A percentile compares a stretch with the other conserved stretches of the same genome.
phyloP scores from a whole-genome alignment of 805 yeast genomes.

The Suhomyces prunicola region DNA sequence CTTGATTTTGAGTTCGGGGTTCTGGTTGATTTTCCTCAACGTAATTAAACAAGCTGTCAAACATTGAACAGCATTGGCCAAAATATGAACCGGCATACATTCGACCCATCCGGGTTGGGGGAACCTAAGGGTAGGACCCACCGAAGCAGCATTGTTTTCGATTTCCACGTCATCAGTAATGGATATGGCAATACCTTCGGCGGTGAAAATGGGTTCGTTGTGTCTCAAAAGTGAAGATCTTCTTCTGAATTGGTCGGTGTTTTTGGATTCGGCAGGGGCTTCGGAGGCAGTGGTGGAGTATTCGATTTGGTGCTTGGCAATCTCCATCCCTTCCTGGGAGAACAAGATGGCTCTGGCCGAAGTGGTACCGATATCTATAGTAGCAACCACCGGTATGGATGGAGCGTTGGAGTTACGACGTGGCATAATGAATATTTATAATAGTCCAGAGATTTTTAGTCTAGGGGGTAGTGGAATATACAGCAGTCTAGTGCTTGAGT shows the following conservation, averaged over 20 bases:
- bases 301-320: constrained; percentile 88
- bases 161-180: constrained; percentile 57
- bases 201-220: constrained; percentile 60
- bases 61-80: constrained; percentile 79
- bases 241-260: constrained; percentile 45
- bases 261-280: constrained; percentile 41
- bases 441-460: not conserved
- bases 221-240: constrained; percentile 43
- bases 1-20: constrained; percentile 48
- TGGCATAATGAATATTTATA: constrained; percentile 24
- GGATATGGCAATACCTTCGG: constrained; percentile 70
- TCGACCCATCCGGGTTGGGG: constrained; percentile 94
- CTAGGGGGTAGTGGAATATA: not conserved
- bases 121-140: constrained; percentile 68
- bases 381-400: constrained; percentile 49
- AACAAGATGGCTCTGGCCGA: constrained; percentile 87
- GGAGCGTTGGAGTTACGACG: constrained; percentile 45
- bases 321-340: constrained; percentile 66
- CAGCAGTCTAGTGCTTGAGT: not conserved
- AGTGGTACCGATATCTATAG: constrained; percentile 89
- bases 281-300: constrained; percentile 71
- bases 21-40: constrained; percentile 53
- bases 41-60: constrained; percentile 61
- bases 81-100: constrained; percentile 80
- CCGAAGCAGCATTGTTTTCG: constrained; percentile 51